Base-by-base conservation (phyloP, 2,329 filamentous ascomycete genomes). In the Intubia oerlemansii region DNA sequence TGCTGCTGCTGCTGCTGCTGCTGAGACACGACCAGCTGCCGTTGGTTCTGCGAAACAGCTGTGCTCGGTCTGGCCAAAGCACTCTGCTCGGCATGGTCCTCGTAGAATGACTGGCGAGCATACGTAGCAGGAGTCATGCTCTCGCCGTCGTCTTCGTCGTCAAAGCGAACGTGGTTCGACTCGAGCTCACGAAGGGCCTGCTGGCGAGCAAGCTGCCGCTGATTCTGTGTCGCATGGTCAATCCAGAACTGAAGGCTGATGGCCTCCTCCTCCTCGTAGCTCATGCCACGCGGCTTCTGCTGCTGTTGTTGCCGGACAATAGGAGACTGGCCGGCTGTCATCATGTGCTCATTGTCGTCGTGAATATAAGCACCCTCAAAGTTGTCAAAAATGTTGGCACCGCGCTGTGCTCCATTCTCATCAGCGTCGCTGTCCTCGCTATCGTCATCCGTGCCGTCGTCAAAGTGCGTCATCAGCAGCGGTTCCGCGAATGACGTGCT, bases 231-330 rank as follows among this genome's bases (percentile, higher is more conserved):
- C 1, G 36, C 25, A 5, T 34, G 29, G 12, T 28, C 28, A 8
- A 38, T 32, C 36, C 36, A 38, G 0, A 27, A 30, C 21, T 36
- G 32, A 15, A 38, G 25, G 13, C 19, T 20, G 3, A 24, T 17
- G 10, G 32, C 31, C 2, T 32, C 33, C 16, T 30, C 34, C 7
- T 34, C 32, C 4, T 26, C 24, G n/a, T 25, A 24, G 4, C 4
- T n/a, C n/a, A n/a, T n/a, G n/a, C n/a, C n/a, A n/a, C n/a, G n/a
- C n/a, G n/a, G n/a, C n/a, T n/a, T n/a, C n/a, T n/a, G n/a, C n/a
- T n/a, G n/a, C n/a, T n/a, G 3, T n/a, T 10, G 28, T 16, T 4
- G 22, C 22, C 6, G 28, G 18, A 5, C 15, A n/a, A n/a, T 17
- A 29, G 23, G 17, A 20, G 10, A 16, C 3, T 16, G 28, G 27